A percentile compares a stretch with the other conserved stretches of the same genome.
phyloP scores from a whole-genome alignment of 2,329 filamentous ascomycete species.

The Fusarium sp. region DNA sequence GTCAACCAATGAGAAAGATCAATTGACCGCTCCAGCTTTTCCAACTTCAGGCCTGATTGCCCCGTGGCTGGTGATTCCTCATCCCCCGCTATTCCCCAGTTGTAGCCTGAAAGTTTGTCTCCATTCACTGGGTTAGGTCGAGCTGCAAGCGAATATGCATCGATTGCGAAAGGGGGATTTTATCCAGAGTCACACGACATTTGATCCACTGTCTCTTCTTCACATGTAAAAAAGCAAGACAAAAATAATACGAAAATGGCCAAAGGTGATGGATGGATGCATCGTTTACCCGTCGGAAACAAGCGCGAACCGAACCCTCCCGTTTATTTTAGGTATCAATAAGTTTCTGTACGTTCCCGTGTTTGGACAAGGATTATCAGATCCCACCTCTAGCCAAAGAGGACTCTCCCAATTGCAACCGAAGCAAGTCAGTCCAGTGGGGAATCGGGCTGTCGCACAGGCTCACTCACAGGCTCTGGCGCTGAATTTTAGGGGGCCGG shows the following conservation, averaged over 20 bases:
- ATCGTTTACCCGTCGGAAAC: background rate
- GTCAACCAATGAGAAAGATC: slow-evolving; percentile 16
- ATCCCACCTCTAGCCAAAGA: background rate
- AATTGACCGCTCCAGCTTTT: slow-evolving; percentile 29
- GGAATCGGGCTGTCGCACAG: background rate
- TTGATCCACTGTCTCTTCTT: background rate
- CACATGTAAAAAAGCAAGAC: background rate
- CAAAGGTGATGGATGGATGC: background rate
- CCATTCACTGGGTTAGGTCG: background rate
- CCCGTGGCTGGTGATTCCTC: slow-evolving; percentile 6
- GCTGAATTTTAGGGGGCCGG: background rate
- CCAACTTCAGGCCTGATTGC: background rate
- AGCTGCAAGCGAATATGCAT: background rate
- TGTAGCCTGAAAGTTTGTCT: background rate
- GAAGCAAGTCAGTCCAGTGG: background rate
- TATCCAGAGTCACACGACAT: background rate
- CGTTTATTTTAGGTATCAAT: background rate
- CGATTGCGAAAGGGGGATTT: background rate
- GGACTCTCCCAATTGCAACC: background rate
- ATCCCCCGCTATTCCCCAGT: slow-evolving; percentile 2
- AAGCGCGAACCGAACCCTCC: background rate
- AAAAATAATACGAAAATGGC: slow-evolving; percentile 8
- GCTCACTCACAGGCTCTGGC: background rate
- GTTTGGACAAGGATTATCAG: background rate
- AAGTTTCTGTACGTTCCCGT: background rate